Base-by-base conservation (phyloP, 495 filamentous ascomycete species). In the Talaromyces stipitatus region DNA sequence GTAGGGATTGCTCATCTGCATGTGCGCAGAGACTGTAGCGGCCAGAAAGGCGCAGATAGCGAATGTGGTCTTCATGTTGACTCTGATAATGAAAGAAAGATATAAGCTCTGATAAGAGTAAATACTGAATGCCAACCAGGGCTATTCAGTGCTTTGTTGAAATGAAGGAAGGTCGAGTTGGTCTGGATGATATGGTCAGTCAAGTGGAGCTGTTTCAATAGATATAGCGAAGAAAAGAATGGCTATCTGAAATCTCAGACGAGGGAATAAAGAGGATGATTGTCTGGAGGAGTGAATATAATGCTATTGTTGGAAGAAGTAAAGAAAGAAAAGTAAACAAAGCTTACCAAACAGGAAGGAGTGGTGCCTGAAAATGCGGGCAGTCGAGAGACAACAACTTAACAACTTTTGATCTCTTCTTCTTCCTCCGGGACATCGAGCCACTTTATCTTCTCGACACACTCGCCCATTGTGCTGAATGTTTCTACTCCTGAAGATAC, bases 1-100 rank as follows among this genome's bases (percentile, higher is more conserved):
- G 32, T 68, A 73, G 2, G 75, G 75, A 45, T 72, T 68, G 58
- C 64, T 66, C 72, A 78, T 68, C 56, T 78, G 73, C 64, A 78
- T 72, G 61, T 78, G 75, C 18, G 69, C 75, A 32, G 71, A 70
- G 50, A 66, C 72, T 30, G 63, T 66, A 36, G 67, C 63, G 45
- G 71, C 72, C 72, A 78, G 20, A 9, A 76, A 59, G 48, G 67
- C 66, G 11, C 54, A 65, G 18, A 69, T 16, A 28, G 74, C 47
- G 6, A 69, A 48, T 41, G 67, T 47, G 43, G 61, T 64, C 70
- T 76, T 75, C 75, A 78, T 78, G 33, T 56, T 72, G 74, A 54
- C 26, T 3, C 22, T 20, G 7, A 28, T 8, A 16, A 22, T 6
- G 45, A 10, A 26, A n/a, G 4, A 53, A 29, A 20, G 12, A 14